These are phyloP conservation scores for Thymus quinquecostatus DNA, from an alignment of 257 asterid genomes.

Conservation along the genomic window DNA sequence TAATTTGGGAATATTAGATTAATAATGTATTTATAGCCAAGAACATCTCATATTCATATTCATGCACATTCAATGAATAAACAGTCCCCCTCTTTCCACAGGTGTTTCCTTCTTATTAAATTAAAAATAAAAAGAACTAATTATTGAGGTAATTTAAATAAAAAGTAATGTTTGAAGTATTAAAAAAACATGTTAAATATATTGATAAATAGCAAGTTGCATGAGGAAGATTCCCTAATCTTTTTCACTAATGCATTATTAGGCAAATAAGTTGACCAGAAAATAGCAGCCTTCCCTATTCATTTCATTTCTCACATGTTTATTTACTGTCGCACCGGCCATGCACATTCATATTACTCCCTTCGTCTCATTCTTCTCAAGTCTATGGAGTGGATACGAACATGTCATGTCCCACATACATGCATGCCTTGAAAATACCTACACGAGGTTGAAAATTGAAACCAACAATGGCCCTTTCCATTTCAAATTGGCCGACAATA, in stretches of 20 bases:
- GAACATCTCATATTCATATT: not conserved
- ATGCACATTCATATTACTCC: not conserved
- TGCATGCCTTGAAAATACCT: slow-evolving; percentile 4
- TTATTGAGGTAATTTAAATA: too few species aligned
- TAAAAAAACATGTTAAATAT: too few species aligned
- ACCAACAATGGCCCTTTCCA: slow-evolving; percentile 13
- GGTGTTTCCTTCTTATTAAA: not conserved
- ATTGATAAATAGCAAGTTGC: slow-evolving; percentile 30
- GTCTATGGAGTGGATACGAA: too few species aligned
- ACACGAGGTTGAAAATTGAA: not conserved
- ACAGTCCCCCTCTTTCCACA: not conserved
- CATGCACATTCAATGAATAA: slow-evolving; percentile 29
- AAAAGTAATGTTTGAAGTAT: not conserved
- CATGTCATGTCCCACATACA: not conserved
- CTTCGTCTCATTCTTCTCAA: too few species aligned
- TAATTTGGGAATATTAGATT: not conserved
- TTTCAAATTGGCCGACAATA: slow-evolving; percentile 20
- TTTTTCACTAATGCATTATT: not conserved
- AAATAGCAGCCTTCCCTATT: not conserved
- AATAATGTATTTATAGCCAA: too few species aligned
- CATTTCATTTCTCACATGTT: not conserved
- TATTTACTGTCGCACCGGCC: slow-evolving; percentile 3
- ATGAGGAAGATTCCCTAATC: not conserved
- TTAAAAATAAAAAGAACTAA: too few species aligned
- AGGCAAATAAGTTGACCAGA: not conserved